phyloP scores from a whole-genome alignment of 78 protist species.

The slime mould (Dictyostelium discoideum) region dicty_2.7 NC_007089.4:5763001-5763500 shows the following conservation, averaged over 20 bases:
- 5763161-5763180: neutral
- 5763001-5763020: too few species aligned
- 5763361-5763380: neutral
- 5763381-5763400: neutral
- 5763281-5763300: neutral
- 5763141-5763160: too few species aligned
- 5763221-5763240: neutral
- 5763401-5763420: neutral
- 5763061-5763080: too few species aligned
- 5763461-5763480: conserved; percentile 33
- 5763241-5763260: neutral
- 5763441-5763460: conserved; percentile 55
- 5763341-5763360: conserved; percentile 5
- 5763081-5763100: too few species aligned
- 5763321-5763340: neutral
- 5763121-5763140: too few species aligned
- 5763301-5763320: conserved; percentile 15
- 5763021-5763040: too few species aligned
- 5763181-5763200: neutral
- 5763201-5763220: neutral
- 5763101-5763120: neutral
- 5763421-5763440: conserved; percentile 48
- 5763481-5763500: conserved; percentile 35
- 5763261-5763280: neutral
- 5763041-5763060: too few species aligned